These are phyloP conservation scores for Ustilaginoidea virens DNA, from an alignment of 2,329 filamentous ascomycete species.

Conservation along the genomic window DNA sequence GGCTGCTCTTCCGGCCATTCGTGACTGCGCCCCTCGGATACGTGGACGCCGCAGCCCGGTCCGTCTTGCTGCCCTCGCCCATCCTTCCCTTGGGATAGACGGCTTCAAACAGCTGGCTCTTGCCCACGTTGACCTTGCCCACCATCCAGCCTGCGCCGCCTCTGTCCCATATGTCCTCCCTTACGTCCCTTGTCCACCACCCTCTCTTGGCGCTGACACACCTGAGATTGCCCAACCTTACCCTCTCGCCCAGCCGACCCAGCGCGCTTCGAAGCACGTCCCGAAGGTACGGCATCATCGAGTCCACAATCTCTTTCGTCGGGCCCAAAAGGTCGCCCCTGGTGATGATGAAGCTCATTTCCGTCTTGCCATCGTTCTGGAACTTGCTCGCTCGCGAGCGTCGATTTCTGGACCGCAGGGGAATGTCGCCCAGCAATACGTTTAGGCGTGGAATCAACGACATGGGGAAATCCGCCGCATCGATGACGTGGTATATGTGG, in stretches of 20 bases:
- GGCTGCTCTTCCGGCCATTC: conserved; percentile 4
- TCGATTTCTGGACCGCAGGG: conserved; percentile 65
- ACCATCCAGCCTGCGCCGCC: conserved; percentile 91
- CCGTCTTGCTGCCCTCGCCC: conserved; percentile 14
- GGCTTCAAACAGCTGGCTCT: conserved; percentile 77
- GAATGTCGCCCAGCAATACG: conserved; percentile 52
- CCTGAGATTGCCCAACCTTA: conserved; percentile 76
- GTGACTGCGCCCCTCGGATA: conserved; percentile 6
- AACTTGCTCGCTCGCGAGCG: conserved; percentile 55
- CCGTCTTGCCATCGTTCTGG: conserved; percentile 50
- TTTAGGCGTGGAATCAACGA: conserved; percentile 71
- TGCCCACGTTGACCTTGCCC: conserved; percentile 96
- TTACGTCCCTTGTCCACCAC: conserved; percentile 86
- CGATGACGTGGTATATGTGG: conserved; percentile 87
- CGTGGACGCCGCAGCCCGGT: conserved; percentile 6
- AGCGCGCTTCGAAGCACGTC: conserved; percentile 65
- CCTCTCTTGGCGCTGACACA: conserved; percentile 73
- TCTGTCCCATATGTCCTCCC: conserved; percentile 68
- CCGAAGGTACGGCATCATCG: conserved; percentile 70
- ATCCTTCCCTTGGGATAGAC: conserved; percentile 67
- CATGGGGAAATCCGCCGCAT: conserved; percentile 94
- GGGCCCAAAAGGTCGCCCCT: conserved; percentile 75
- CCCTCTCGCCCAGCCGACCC: conserved; percentile 46
- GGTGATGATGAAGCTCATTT: conserved; percentile 84
- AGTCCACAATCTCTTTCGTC: conserved; percentile 68